A percentile compares a stretch with the other conserved stretches of the same genome.
Conservation (phyloP, 2,329 filamentous ascomycete genomes). For the Colletotrichum orchidophilum region DNA sequence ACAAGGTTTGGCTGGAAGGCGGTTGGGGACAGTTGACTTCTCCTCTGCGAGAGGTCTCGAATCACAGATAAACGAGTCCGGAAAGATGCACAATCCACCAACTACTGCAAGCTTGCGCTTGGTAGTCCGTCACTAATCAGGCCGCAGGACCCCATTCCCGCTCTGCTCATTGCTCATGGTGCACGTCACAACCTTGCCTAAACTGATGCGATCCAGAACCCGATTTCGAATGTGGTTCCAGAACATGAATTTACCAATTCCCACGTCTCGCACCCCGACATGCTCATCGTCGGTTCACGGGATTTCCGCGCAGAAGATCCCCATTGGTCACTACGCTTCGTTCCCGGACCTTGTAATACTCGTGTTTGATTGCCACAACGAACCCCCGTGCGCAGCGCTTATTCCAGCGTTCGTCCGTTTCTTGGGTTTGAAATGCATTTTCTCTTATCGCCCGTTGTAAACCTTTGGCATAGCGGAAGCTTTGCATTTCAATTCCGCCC, state of each 20-base stretch:
- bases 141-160: neutral
- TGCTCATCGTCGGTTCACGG: neutral
- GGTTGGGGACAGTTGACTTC: neutral
- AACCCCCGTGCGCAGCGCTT: slow-evolving; percentile 2
- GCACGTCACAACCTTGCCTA: neutral
- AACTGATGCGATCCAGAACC: neutral
- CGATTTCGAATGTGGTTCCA: neutral
- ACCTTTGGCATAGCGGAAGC: slow-evolving; percentile 7
- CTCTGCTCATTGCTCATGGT: neutral
- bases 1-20: neutral
- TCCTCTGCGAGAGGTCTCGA: neutral
- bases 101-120: neutral
- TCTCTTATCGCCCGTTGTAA: slow-evolving; percentile 9
- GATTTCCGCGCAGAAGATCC: slow-evolving; percentile 6
- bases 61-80: neutral
- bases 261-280: neutral
- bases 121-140: neutral
- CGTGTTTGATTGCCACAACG: neutral
- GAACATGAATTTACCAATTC: neutral
- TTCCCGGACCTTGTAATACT: slow-evolving; percentile 1
- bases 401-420: slow-evolving; percentile 15
- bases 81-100: neutral
- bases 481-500: slow-evolving; percentile 4
- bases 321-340: neutral
- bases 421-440: neutral